These are phyloP conservation scores for Rhizopogon rudus DNA, from an alignment of 768 basidiomycete species.

Conservation along the genomic window DNA sequence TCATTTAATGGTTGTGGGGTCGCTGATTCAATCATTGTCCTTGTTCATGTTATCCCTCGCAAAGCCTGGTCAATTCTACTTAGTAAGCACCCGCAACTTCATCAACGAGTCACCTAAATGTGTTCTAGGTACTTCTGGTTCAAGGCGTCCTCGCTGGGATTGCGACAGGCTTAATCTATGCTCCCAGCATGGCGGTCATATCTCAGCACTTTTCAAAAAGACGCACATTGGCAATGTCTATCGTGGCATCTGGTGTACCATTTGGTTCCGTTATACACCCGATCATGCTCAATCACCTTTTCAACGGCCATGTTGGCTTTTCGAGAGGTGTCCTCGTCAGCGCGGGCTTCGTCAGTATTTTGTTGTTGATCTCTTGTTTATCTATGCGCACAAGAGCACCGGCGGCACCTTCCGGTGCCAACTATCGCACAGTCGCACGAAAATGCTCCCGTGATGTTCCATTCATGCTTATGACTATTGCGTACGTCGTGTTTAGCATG, in stretches of 20 bases:
- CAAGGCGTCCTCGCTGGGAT: constrained; percentile 40
- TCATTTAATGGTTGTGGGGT: constrained; percentile 8
- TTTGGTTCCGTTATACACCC: constrained; percentile 54
- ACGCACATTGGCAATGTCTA: constrained; percentile 38
- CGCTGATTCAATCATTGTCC: constrained; percentile 11
- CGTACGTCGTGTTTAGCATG: constrained; percentile 7
- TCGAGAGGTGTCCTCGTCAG: constrained; percentile 33
- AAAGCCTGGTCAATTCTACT: constrained; percentile 19
- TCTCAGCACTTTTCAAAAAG: constrained; percentile 40
- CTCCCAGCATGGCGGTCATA: constrained; percentile 37
- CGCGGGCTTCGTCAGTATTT: constrained; percentile 31
- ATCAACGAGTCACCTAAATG: neutral
- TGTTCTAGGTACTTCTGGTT: constrained; percentile 32
- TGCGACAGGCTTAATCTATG: constrained; percentile 38
- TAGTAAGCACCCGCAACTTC: constrained; percentile 9
- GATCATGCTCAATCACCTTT: constrained; percentile 51
- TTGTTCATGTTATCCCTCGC: constrained; percentile 26
- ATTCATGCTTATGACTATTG: constrained; percentile 19
- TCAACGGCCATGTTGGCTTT: constrained; percentile 41
- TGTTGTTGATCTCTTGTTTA: constrained; percentile 33
- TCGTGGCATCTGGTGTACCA: constrained; percentile 42
- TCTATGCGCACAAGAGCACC: constrained; percentile 34
- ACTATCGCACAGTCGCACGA: constrained; percentile 13
- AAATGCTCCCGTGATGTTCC: constrained; percentile 19
- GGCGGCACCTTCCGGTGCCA: neutral